Conservation (phyloP, 2,329 filamentous ascomycete genomes). For the Chaetothyriales sp. region DNA sequence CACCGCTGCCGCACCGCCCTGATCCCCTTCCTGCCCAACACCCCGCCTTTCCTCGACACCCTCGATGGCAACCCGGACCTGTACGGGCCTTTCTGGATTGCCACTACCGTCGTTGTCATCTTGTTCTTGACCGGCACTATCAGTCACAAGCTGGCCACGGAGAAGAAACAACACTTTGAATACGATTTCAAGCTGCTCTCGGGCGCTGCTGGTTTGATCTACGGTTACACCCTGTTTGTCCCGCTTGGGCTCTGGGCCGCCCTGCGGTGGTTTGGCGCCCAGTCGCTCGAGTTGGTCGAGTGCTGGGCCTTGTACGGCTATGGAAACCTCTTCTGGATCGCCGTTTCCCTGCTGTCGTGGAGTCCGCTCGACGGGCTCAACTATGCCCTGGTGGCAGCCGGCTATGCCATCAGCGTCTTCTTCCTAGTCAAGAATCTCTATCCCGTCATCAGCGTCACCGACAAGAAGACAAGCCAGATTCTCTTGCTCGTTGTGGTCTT, state of each 20-base stretch:
- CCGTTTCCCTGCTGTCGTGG: conserved; percentile 82
- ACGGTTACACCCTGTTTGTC: conserved; percentile 83
- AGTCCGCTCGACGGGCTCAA: conserved; percentile 74
- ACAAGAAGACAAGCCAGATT: conserved; percentile 78
- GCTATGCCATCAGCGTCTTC: conserved; percentile 65
- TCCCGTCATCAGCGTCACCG: conserved; percentile 82
- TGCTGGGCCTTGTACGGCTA: conserved; percentile 95
- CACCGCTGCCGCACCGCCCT: conserved; percentile 76
- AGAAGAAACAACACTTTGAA: conserved; percentile 17
- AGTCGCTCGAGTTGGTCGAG: conserved; percentile 82
- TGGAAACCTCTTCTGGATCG: conserved; percentile 92
- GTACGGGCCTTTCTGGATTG: conserved; percentile 97
- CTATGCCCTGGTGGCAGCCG: conserved; percentile 80
- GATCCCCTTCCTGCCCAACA: conserved; percentile 70
- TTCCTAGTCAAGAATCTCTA: conserved; percentile 79
- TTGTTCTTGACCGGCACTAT: conserved; percentile 92
- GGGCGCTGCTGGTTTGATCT: conserved; percentile 79
- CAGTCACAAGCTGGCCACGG: conserved; percentile 62
- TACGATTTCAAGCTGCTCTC: conserved; percentile 60
- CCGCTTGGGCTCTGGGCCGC: conserved; percentile 74
- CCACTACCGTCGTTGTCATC: conserved; percentile 90
- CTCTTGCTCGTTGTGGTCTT: conserved; percentile 69
- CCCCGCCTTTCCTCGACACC: conserved; percentile 81
- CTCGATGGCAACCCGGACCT: conserved; percentile 92
- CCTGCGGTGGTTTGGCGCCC: conserved; percentile 88